Evolutionary conservation across 208 protist genomes (phyloP).

Genomic region (Phytomonas francai): DNA sequence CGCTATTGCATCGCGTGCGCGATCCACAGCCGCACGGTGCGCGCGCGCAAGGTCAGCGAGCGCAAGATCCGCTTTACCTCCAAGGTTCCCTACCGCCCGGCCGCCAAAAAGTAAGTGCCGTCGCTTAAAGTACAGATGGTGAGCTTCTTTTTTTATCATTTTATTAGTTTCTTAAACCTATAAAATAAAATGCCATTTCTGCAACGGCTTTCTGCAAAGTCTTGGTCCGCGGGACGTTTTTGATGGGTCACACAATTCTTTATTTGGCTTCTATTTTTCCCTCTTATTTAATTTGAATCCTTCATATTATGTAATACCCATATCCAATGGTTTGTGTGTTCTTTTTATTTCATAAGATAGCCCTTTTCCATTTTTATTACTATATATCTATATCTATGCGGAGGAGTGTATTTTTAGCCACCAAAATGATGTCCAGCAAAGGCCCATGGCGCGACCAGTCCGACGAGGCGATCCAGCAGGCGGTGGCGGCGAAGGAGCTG

Average conservation of each 20-base stretch:
- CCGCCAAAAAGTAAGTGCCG: slow-evolving; percentile 33
- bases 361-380: background rate
- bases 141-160: slow-evolving; percentile 17
- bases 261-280: slow-evolving; percentile 16
- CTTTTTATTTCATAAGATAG: background rate
- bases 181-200: slow-evolving; percentile 14
- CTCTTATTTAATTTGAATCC: background rate
- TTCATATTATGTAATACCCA: slow-evolving; percentile 1
- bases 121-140: background rate
- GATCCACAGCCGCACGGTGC: slow-evolving; percentile 98
- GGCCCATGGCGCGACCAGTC: slow-evolving; percentile 38
- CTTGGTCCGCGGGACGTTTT: background rate
- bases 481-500: slow-evolving; percentile 68
- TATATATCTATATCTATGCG: background rate
- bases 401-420: background rate
- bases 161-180: slow-evolving; percentile 10
- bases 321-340: background rate
- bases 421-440: background rate
- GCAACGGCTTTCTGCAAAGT: background rate
- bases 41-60: slow-evolving; percentile 66
- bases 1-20: slow-evolving; percentile 99
- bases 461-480: slow-evolving; percentile 67
- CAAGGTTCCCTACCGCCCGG: slow-evolving; percentile 74
- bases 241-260: background rate
- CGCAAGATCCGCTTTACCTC: slow-evolving; percentile 83